Percentiles rank a stretch among this genome's conserved stretches.
Evolutionary conservation across 306 rosid genomes (phyloP).

Genomic region (Cicer bijugum): DNA sequence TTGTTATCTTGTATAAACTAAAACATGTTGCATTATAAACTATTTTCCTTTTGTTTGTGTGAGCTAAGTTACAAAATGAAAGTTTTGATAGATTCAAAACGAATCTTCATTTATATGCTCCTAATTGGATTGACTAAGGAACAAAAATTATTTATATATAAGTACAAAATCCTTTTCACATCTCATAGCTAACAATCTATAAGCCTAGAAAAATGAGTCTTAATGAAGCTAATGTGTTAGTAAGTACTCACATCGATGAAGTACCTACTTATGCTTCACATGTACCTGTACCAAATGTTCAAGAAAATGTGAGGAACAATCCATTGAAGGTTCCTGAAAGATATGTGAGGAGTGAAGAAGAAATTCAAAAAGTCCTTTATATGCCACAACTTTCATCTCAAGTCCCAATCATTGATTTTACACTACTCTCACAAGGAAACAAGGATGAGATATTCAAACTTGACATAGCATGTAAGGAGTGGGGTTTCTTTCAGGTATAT

Average conservation of each 20-base stretch:
- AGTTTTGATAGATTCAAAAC: no score
- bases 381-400: slow-evolving; percentile 43
- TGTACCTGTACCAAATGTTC: slow-evolving; percentile 47
- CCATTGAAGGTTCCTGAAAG: slow-evolving; percentile 46
- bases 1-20: no score
- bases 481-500: slow-evolving; percentile 56
- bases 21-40: no score
- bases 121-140: no score
- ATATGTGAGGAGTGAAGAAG: slow-evolving; percentile 42
- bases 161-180: no score
- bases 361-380: slow-evolving; percentile 2
- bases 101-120: no score
- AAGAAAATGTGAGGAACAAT: slow-evolving; percentile 49
- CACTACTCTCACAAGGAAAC: slow-evolving; percentile 45
- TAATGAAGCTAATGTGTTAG: slow-evolving; percentile 18
- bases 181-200: no score
- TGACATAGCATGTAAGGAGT: slow-evolving; percentile 49
- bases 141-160: no score
- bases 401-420: slow-evolving; percentile 47
- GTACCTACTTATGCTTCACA: slow-evolving; percentile 37
- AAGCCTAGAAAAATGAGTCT: slow-evolving; percentile 30
- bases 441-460: slow-evolving; percentile 48
- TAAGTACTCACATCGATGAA: slow-evolving; percentile 3
- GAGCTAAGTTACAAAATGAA: no score
- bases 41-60: no score